Conservation (phyloP, 2,329 filamentous ascomycete species). For the Rhynchosporium agropyri region DNA sequence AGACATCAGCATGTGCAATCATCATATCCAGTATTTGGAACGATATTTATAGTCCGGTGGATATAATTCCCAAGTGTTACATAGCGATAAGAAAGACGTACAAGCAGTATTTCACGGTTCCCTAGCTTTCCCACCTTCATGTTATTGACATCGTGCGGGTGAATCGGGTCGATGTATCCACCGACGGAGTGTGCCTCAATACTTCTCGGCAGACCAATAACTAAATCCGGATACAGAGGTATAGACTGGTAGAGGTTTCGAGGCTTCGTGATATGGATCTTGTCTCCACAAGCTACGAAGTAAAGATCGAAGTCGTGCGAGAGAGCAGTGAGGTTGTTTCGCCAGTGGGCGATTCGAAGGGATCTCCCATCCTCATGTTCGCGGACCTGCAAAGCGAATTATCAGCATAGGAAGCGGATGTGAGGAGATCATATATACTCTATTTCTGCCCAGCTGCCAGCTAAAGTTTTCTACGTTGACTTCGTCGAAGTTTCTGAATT, state of each 20-base stretch:
- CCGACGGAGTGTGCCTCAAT: constrained; percentile 48
- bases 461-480: constrained; percentile 27
- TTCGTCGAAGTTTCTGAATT: constrained; percentile 21
- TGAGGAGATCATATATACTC: neutral
- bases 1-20: too few relatives aligned
- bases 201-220: constrained; percentile 49
- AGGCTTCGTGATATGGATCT: constrained; percentile 60
- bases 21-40: too few relatives aligned
- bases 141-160: constrained; percentile 68
- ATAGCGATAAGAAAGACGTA: too few relatives aligned
- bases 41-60: too few relatives aligned
- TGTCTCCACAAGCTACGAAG: constrained; percentile 59
- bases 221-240: constrained; percentile 51
- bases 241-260: constrained; percentile 53
- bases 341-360: constrained; percentile 39
- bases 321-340: constrained; percentile 60
- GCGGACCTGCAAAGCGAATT: neutral
- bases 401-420: neutral
- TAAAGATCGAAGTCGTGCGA: constrained; percentile 64
- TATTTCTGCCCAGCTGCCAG: constrained; percentile 18
- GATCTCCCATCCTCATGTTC: neutral
- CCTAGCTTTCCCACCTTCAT: constrained; percentile 71
- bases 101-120: constrained; percentile 66
- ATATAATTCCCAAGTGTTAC: too few relatives aligned
- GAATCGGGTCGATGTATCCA: constrained; percentile 55